Evolutionary conservation across 495 filamentous ascomycete genomes (phyloP), one percentile per base, ranked within the genome.

Genomic region (Penicillium herquei): DNA sequence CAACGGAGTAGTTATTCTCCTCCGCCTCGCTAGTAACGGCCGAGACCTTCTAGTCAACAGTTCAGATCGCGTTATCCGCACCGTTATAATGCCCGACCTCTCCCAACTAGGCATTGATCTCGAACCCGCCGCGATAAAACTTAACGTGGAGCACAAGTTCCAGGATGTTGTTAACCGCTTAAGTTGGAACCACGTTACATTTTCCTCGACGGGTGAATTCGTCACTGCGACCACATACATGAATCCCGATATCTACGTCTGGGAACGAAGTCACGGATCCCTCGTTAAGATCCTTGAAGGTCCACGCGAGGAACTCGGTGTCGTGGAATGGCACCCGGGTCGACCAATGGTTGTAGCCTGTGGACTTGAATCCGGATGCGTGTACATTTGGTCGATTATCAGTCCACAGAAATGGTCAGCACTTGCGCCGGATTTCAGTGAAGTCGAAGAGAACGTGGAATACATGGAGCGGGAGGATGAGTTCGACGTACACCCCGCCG

Each of bases 181-280:
- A 10, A 87, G 87, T 32, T 99, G 94, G 94, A 98, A 96, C 65
- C 90, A 96, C 66, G 91, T 95, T 32, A 85, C 92, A 0, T 97
- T 99, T 69, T 94, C 90, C 56, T 87, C 90, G 0, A 92, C 88
- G 0, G 93, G 94, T 34, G 94, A 98, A 68, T 78, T 77, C 40
- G 88, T 98, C 39, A 88, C 89, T 8, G 95, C 95, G 14, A 92
- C 89, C 21, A 96, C 94, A 1, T 95, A 87, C 69, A 96, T 96
- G 78, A 98, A 97, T 67, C 90, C 96, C 52, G 93, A 98, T 66
- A 88, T 99, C 56, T 98, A 98, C 71, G 90, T 99, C 43, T 99
- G 94, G 94, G 94, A 99, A 73, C 84, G 94, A 46, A 87, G 85
- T 48, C 87, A 91, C 65, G 94, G 93, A n/a, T 93, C 89, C 58